Conservation (phyloP, 768 basidiomycete species). For the Filobasidium floriforme region DNA sequence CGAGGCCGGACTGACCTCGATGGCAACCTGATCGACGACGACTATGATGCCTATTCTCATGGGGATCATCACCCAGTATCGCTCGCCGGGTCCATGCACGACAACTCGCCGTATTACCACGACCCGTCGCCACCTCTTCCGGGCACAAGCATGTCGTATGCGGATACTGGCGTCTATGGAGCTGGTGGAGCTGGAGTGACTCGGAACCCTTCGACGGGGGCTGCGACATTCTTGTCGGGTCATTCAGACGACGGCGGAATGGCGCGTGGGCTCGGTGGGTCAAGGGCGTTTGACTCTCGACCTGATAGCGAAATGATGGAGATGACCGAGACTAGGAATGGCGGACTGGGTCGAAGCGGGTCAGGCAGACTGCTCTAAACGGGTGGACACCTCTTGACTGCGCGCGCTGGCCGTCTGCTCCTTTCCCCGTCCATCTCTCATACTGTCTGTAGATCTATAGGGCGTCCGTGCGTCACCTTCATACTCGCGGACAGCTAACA, state of each 20-base stretch:
- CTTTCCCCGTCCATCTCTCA: no score
- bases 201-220: constrained; percentile 7
- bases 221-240: constrained; percentile 1
- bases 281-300: constrained; percentile 18
- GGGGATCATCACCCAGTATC: constrained; percentile 8
- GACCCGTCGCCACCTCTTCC: constrained; percentile 12
- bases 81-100: constrained; percentile 12
- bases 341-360: constrained; percentile 16
- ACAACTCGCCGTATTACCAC: constrained; percentile 6
- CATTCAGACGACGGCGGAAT: not conserved
- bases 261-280: constrained; percentile 17
- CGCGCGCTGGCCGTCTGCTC: no score
- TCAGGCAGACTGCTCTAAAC: constrained; percentile 16
- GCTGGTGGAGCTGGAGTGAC: constrained; percentile 11
- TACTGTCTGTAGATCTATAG: no score
- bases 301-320: constrained; percentile 13
- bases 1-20: constrained; percentile 18
- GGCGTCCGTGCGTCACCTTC: no score
- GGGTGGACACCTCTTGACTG: no score
- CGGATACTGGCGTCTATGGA: constrained; percentile 6
- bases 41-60: constrained; percentile 15
- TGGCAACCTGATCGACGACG: constrained; percentile 14
- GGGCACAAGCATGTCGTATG: constrained; percentile 1
- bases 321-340: constrained; percentile 20
- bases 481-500: no score